Conservation (phyloP, 768 basidiomycete species). For the Termitomyces sp. region DNA sequence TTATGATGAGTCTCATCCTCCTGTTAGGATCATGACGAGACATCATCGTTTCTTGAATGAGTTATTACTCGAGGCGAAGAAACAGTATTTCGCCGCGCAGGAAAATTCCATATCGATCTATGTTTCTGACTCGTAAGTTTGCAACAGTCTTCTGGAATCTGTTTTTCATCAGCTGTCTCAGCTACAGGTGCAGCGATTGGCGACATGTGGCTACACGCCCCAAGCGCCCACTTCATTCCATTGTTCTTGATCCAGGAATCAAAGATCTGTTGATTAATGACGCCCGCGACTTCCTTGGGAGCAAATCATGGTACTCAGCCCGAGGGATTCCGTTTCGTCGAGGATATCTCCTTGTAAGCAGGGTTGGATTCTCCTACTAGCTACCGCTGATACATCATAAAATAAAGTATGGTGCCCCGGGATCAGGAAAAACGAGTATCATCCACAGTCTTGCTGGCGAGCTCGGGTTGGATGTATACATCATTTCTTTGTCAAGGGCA, state of each 20-base stretch:
- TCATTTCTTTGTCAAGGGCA: constrained; percentile 52
- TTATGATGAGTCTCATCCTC: constrained; percentile 24
- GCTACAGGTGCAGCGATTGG: constrained; percentile 35
- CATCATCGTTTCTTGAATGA: constrained; percentile 28
- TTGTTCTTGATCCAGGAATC: constrained; percentile 67
- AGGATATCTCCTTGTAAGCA: constrained; percentile 58
- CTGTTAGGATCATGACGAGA: constrained; percentile 37
- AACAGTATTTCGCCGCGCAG: constrained; percentile 29
- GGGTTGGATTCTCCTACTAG: neutral
- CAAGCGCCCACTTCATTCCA: constrained; percentile 62
- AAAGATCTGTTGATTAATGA: constrained; percentile 63
- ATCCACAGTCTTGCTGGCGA: constrained; percentile 78
- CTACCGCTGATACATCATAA: neutral
- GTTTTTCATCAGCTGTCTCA: constrained; percentile 32
- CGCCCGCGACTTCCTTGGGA: constrained; percentile 62
- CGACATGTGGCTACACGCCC: constrained; percentile 43
- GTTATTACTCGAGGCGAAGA: constrained; percentile 40
- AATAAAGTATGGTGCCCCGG: constrained; percentile 61
- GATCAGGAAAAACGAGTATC: constrained; percentile 74
- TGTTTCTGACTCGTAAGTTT: constrained; percentile 32
- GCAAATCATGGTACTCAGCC: constrained; percentile 66
- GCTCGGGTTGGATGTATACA: constrained; percentile 67
- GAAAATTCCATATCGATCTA: constrained; percentile 38
- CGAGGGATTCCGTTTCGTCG: constrained; percentile 80
- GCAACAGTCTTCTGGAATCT: neutral